A percentile compares a stretch with the other conserved stretches of the same genome.
These are phyloP conservation scores for Tolypocladium amazonense DNA, from an alignment of 2,329 filamentous ascomycete species.

Conservation along the genomic window DNA sequence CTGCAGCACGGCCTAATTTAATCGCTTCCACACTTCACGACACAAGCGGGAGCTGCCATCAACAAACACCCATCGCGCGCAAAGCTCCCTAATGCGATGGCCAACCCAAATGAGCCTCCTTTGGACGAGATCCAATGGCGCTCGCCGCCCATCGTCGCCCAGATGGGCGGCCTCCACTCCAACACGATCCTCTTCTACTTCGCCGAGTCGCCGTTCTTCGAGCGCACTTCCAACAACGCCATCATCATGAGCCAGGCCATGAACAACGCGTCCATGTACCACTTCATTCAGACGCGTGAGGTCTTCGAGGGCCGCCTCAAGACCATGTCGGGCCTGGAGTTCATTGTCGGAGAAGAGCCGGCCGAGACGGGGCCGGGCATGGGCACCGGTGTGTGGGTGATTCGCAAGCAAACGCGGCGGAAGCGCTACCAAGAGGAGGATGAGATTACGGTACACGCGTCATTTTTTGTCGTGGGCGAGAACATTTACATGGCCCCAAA, in stretches of 20 bases:
- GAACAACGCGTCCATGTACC: constrained; percentile 48
- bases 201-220: constrained; percentile 56
- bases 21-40: background rate
- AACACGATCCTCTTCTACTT: constrained; percentile 61
- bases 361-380: constrained; percentile 53
- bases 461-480: constrained; percentile 55
- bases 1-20: background rate
- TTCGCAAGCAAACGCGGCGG: constrained; percentile 55
- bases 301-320: constrained; percentile 51
- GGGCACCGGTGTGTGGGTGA: constrained; percentile 59
- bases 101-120: constrained; percentile 36
- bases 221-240: constrained; percentile 57
- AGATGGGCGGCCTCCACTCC: constrained; percentile 49
- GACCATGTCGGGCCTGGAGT: constrained; percentile 57
- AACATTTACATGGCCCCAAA: constrained; percentile 58
- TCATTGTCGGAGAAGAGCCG: constrained; percentile 54
- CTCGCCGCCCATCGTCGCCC: constrained; percentile 35
- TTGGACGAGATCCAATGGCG: constrained; percentile 61
- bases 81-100: constrained; percentile 21
- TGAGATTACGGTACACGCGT: constrained; percentile 47
- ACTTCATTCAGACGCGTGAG: constrained; percentile 48
- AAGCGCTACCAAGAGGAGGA: constrained; percentile 46
- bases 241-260: constrained; percentile 51
- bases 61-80: background rate
- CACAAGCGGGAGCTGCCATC: background rate